A percentile compares a stretch with the other conserved stretches of the same genome.
Evolutionary conservation across 345 rosid species (phyloP).

Genomic region (Pugionium dolabratum): DNA sequence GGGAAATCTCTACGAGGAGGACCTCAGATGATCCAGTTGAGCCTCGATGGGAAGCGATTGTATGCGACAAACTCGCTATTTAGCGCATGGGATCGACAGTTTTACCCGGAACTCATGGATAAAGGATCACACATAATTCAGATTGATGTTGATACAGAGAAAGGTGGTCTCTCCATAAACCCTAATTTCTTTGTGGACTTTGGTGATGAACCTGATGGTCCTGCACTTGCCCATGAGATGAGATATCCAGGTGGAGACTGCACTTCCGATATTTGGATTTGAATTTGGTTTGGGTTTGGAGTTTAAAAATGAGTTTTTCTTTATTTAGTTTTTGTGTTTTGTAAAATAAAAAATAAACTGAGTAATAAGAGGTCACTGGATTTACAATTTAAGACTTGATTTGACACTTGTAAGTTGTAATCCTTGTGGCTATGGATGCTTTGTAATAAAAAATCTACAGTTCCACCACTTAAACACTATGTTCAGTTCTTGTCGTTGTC

Average conservation of each 20-base stretch:
- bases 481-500: too few species aligned
- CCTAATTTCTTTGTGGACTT: conserved; percentile 80
- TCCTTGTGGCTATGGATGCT: not conserved
- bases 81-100: conserved; percentile 87
- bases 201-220: conserved; percentile 78
- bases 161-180: conserved; percentile 73
- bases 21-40: conserved; percentile 89
- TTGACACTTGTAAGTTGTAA: not conserved
- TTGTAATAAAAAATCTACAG: not conserved
- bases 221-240: conserved; percentile 93
- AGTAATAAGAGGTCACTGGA: conserved; percentile 16
- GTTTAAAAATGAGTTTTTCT: not conserved
- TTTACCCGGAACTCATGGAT: conserved; percentile 68
- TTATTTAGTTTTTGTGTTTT: not conserved
- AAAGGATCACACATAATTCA: conserved; percentile 91
- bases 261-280: conserved; percentile 87
- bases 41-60: conserved; percentile 88
- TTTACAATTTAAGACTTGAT: not conserved
- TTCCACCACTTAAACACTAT: too few species aligned
- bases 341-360: not conserved
- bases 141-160: conserved; percentile 72
- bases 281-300: not conserved
- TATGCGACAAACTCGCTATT: conserved; percentile 87
- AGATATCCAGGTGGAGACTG: conserved; percentile 96
- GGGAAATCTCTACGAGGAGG: conserved; percentile 77